These are phyloP conservation scores for Colletotrichum sojae DNA, from an alignment of 2,329 filamentous ascomycete species.

Conservation along the genomic window DNA sequence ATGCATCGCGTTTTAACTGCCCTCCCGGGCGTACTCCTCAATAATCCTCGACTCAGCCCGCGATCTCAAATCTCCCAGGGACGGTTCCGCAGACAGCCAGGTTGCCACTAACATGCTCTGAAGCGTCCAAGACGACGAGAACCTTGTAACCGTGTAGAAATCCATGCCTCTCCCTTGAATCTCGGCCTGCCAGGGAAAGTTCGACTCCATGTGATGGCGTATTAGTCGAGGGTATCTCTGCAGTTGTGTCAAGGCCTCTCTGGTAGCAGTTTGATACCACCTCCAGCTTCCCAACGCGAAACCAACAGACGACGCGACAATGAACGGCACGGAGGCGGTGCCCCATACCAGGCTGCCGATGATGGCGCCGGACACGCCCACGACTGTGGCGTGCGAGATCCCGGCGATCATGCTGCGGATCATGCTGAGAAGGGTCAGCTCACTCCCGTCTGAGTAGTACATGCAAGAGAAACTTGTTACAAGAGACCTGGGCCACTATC, in stretches of 20 bases:
- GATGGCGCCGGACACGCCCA: constrained; percentile 39
- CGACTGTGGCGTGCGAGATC: constrained; percentile 40
- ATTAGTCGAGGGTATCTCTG: constrained; percentile 43
- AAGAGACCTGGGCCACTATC: no score
- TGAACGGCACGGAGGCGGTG: constrained; percentile 43
- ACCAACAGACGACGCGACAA: constrained; percentile 42
- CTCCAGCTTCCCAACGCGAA: constrained; percentile 43
- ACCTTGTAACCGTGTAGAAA: constrained; percentile 39
- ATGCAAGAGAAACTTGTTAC: no score
- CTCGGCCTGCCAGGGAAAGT: constrained; percentile 43
- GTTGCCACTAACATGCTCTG: constrained; percentile 43
- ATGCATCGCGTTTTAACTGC: no score
- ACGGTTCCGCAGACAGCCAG: constrained; percentile 44
- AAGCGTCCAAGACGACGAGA: constrained; percentile 38
- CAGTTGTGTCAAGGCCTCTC: constrained; percentile 43
- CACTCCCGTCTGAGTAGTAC: no score
- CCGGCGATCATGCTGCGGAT: constrained; percentile 45
- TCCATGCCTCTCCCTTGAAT: constrained; percentile 24
- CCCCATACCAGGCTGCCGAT: constrained; percentile 43
- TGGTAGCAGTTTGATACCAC: constrained; percentile 41
- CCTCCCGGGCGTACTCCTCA: constrained; percentile 9
- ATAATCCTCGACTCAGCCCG: constrained; percentile 41
- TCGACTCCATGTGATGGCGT: constrained; percentile 43
- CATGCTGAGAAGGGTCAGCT: constrained; percentile 36
- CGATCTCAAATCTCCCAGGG: constrained; percentile 42